Evolutionary conservation across 306 rosid species (phyloP).

Genomic region (Pueraria montana): DNA sequence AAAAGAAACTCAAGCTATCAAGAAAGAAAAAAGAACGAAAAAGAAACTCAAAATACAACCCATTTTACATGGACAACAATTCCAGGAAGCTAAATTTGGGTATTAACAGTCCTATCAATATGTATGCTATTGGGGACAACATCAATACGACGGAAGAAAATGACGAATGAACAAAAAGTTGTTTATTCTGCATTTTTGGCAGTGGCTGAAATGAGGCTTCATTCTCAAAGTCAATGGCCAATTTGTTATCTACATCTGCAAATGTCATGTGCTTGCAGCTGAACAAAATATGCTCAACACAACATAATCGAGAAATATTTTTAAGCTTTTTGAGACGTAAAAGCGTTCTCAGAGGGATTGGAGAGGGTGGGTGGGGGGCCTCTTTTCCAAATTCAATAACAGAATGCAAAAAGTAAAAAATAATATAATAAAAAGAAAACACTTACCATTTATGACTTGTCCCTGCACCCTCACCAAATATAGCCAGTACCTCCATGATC

Average conservation of each 20-base stretch:
- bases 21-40: background rate
- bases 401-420: background rate
- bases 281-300: background rate
- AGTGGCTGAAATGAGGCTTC: background rate
- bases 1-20: background rate
- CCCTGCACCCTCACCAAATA: background rate
- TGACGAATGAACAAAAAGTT: background rate
- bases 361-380: background rate
- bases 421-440: background rate
- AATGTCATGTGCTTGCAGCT: background rate
- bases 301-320: background rate
- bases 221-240: background rate
- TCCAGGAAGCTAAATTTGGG: background rate
- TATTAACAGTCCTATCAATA: background rate
- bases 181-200: background rate
- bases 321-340: background rate
- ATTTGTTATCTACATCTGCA: background rate
- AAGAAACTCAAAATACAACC: background rate
- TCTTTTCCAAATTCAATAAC: background rate
- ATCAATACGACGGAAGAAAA: background rate
- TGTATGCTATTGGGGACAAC: background rate
- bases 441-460: constrained; percentile 3
- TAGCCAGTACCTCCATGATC: background rate
- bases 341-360: too few species aligned
- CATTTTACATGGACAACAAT: background rate